Evolutionary conservation across 306 rosid genomes (phyloP), one percentile per base, ranked within the genome.

Genomic region (Cucurbita ficifolia): DNA sequence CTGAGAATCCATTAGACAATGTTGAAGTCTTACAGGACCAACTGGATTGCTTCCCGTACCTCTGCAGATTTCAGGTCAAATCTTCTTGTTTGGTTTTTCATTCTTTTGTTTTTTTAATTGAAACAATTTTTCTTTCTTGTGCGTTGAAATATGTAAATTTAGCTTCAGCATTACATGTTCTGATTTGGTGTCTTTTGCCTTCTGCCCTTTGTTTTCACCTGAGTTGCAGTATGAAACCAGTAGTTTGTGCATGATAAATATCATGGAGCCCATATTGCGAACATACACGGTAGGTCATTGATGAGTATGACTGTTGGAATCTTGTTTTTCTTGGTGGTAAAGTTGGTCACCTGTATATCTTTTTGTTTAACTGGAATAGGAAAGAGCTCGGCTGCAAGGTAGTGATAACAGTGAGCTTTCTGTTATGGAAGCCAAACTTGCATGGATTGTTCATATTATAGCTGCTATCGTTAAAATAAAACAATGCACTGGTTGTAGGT

Each of bases 21-120:
- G 97, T 88, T 74, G 99, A 94, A 79, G 97, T 94, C 82, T 94
- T 94, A 75, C 99, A 94, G 83, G 99, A 94, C 83, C 99, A 94
- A 76, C 79, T 94, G 80, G 99, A 94, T 72, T 94, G 99, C 86
- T 91, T 94, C 75, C 97, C 99, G 10, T 84, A 89, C 84, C 87
- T 94, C 56, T 87, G 99, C 81, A 87, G 97, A 86, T 94, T 91
- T 80, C 99, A 91, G 97, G 99, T 94, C 40, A 75, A 61, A 29
- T 56, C 60, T 19, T 24, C 58, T 19, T 70, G 54, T 49, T 14
- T 49, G 29, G 13, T 52, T 49, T 69, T 14, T 48, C 24, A 4
- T 69, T 69, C 18, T 49, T 69, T 4, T 22, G 4, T 21, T 5
- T 49, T 69, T 65, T 46, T 68, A 68, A 68, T 68, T 46, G 52